Percentiles rank a stretch among this genome's conserved stretches.
Evolutionary conservation across 1,284 basidiomycete species (phyloP).

Genomic region (Earliella scabrosa): DNA sequence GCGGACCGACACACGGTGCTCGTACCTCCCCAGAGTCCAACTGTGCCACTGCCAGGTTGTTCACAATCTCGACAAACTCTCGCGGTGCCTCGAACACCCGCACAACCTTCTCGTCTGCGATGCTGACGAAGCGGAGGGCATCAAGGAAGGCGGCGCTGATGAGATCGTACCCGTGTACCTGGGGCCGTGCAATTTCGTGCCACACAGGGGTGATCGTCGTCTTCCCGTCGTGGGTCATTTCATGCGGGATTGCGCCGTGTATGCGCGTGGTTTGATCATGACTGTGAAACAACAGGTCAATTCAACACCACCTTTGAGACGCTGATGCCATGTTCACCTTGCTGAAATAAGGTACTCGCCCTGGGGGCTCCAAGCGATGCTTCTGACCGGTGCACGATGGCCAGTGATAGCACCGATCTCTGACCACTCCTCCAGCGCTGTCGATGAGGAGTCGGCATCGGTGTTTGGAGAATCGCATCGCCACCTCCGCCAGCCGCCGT

Average conservation of each 20-base stretch:
- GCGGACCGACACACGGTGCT: background rate
- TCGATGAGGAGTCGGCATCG: background rate
- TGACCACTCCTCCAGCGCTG: slow-evolving; percentile 55
- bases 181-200: slow-evolving; percentile 90
- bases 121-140: slow-evolving; percentile 80
- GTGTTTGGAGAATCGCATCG: slow-evolving; percentile 34
- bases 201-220: slow-evolving; percentile 46
- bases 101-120: slow-evolving; percentile 92
- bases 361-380: slow-evolving; percentile 82
- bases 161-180: slow-evolving; percentile 94
- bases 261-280: slow-evolving; percentile 90
- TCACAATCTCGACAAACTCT: slow-evolving; percentile 70
- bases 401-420: slow-evolving; percentile 82
- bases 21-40: slow-evolving; percentile 52
- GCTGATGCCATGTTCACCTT: slow-evolving; percentile 53
- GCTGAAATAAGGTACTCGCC: slow-evolving; percentile 86
- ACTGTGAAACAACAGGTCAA: slow-evolving; percentile 43
- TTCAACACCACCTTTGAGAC: background rate
- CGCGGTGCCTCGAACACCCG: slow-evolving; percentile 89
- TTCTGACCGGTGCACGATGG: slow-evolving; percentile 79
- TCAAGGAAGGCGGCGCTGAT: slow-evolving; percentile 80
- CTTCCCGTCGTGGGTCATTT: slow-evolving; percentile 20
- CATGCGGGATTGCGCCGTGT: slow-evolving; percentile 58
- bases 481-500: slow-evolving; percentile 92
- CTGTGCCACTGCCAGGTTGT: slow-evolving; percentile 51